phyloP scores from a whole-genome alignment of 2,329 filamentous ascomycete species.

The Nectriaceae sp. region DNA sequence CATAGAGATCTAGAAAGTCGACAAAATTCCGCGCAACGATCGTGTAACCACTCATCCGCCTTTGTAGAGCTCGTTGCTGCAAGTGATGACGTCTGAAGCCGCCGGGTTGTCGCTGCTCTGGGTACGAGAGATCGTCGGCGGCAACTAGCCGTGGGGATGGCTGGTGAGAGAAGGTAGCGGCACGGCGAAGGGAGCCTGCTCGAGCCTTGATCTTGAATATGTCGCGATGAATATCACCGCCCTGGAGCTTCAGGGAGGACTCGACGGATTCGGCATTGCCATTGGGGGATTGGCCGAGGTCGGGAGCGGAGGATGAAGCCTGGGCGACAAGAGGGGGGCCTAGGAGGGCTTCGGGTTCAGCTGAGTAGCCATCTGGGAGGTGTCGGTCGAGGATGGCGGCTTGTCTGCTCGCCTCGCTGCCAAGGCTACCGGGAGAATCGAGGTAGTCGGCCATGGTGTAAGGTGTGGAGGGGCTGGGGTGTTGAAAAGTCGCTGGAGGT shows the following conservation, averaged over 20 bases:
- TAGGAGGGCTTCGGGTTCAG: constrained; percentile 37
- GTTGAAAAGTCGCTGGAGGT: background rate
- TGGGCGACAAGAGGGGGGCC: constrained; percentile 13
- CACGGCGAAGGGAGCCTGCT: constrained; percentile 51
- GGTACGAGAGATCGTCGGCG: constrained; percentile 33
- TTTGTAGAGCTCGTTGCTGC: constrained; percentile 42
- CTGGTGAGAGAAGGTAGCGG: constrained; percentile 67
- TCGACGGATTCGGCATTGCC: constrained; percentile 44
- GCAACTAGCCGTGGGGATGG: constrained; percentile 34
- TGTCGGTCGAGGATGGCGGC: constrained; percentile 40
- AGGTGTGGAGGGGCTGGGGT: background rate
- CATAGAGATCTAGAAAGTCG: constrained; percentile 75
- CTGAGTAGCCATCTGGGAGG: constrained; percentile 42
- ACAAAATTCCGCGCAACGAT: constrained; percentile 71
- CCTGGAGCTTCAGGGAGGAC: constrained; percentile 71
- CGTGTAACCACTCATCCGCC: constrained; percentile 36
- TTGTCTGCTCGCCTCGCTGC: constrained; percentile 30
- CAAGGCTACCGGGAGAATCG: constrained; percentile 27
- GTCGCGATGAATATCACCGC: constrained; percentile 77
- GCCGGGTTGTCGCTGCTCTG: constrained; percentile 45
- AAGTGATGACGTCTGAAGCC: constrained; percentile 50
- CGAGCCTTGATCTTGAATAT: constrained; percentile 73
- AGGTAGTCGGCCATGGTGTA: constrained; percentile 30
- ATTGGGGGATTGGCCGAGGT: constrained; percentile 16
- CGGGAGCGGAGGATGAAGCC: constrained; percentile 18